phyloP scores from a whole-genome alignment of 805 yeast species.

The Kazachstania taianensis region DNA sequence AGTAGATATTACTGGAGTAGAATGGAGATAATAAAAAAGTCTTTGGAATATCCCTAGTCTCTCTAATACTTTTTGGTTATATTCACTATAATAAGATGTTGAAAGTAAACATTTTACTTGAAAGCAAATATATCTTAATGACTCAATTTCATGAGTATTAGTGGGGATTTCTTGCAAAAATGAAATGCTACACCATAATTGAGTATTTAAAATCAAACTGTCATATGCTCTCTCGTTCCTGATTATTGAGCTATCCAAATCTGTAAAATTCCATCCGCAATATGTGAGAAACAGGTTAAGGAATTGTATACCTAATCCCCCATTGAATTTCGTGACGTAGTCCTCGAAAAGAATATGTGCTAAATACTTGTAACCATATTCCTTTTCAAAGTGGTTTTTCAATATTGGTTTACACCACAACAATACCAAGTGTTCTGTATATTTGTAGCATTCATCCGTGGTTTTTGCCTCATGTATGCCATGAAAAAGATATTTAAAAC shows the following conservation, averaged over 20 bases:
- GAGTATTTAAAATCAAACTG: conserved; percentile 51
- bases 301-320: conserved; percentile 32
- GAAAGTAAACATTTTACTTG: conserved; percentile 49
- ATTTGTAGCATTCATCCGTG: conserved; percentile 9
- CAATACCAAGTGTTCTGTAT: conserved; percentile 13
- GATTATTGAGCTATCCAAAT: conserved; percentile 48
- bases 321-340: conserved; percentile 13
- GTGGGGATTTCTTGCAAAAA: background rate
- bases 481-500: conserved; percentile 10
- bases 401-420: conserved; percentile 12
- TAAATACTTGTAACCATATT: conserved; percentile 16
- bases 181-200: conserved; percentile 36
- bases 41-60: conserved; percentile 40
- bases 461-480: conserved; percentile 8
- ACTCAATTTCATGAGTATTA: conserved; percentile 24
- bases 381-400: conserved; percentile 12
- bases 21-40: conserved; percentile 23
- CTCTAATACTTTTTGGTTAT: conserved; percentile 43
- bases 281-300: conserved; percentile 40
- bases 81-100: conserved; percentile 40
- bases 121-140: conserved; percentile 42
- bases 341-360: conserved; percentile 11
- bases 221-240: conserved; percentile 48
- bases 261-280: conserved; percentile 45
- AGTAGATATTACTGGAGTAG: conserved; percentile 23